A percentile compares a stretch with the other conserved stretches of the same genome.
phyloP scores from a whole-genome alignment of 2,329 filamentous ascomycete genomes.

The Annulohypoxylon truncatum region DNA sequence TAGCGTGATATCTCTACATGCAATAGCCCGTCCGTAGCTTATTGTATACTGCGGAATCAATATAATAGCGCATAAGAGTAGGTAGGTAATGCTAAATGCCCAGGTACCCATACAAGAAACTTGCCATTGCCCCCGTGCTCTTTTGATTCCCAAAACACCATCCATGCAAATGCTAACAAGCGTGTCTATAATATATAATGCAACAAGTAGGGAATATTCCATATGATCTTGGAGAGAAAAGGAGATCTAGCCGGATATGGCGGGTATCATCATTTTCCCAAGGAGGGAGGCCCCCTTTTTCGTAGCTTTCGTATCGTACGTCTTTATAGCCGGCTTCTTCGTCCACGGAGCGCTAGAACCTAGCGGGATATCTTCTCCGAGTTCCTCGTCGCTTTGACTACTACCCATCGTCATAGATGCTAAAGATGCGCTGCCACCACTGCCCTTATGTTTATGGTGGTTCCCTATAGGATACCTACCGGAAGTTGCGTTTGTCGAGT shows the following conservation, averaged over 20 bases:
- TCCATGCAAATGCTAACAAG: neutral
- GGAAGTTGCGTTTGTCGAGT: slow-evolving; percentile 12
- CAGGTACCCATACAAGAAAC: neutral
- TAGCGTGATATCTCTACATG: neutral
- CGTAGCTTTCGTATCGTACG: slow-evolving; percentile 7
- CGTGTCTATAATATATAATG: neutral
- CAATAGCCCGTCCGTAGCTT: too few relatives aligned
- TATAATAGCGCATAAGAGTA: neutral
- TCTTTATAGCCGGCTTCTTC: slow-evolving; percentile 3
- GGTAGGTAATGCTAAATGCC: too few relatives aligned
- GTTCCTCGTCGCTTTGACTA: slow-evolving; percentile 45
- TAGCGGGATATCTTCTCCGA: slow-evolving; percentile 20
- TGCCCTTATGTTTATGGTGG: slow-evolving; percentile 26
- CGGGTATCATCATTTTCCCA: slow-evolving; percentile 23
- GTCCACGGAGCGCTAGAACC: neutral
- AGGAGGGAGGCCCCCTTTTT: slow-evolving; percentile 27
- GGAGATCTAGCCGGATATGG: slow-evolving; percentile 7
- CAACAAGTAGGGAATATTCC: neutral
- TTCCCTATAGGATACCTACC: neutral
- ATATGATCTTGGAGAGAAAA: neutral
- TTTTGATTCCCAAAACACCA: neutral
- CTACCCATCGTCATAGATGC: slow-evolving; percentile 48
- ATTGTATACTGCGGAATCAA: neutral
- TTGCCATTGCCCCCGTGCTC: neutral
- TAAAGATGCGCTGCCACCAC: slow-evolving; percentile 43